These are phyloP conservation scores for Aspergillus quadricinctus DNA, from an alignment of 2,329 filamentous ascomycete species.

Conservation along the genomic window DNA sequence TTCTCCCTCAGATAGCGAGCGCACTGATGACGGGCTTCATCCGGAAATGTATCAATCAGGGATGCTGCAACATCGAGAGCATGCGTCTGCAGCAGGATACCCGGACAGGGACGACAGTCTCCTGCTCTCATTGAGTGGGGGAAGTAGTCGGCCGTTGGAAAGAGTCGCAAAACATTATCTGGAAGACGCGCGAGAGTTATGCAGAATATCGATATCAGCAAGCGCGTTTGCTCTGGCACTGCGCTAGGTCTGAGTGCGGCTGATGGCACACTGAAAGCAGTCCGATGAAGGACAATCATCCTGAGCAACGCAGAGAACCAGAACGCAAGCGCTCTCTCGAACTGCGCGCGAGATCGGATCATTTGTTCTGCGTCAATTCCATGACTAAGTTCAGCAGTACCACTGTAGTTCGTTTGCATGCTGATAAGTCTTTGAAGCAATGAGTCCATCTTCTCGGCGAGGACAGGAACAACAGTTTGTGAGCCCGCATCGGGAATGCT, in stretches of 20 bases:
- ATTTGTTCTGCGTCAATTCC: conserved; percentile 9
- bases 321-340: conserved; percentile 32
- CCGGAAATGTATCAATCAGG: conserved; percentile 41
- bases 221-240: conserved; percentile 33
- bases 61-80: conserved; percentile 43
- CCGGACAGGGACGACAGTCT: conserved; percentile 25
- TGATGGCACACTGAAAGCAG: conserved; percentile 27
- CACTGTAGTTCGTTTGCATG: conserved; percentile 23
- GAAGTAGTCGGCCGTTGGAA: conserved; percentile 27
- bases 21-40: conserved; percentile 41
- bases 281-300: conserved; percentile 38
- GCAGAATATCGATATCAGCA: conserved; percentile 38
- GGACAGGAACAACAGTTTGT: conserved; percentile 25
- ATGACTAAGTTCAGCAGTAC: conserved; percentile 14
- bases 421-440: conserved; percentile 35
- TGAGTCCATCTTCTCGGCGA: conserved; percentile 39
- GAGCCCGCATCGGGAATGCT: conserved; percentile 34
- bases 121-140: conserved; percentile 20
- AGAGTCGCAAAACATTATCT: conserved; percentile 26
- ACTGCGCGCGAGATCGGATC: conserved; percentile 16
- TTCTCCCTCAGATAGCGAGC: conserved; percentile 41
- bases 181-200: conserved; percentile 38
- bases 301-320: conserved; percentile 41
- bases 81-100: conserved; percentile 35
- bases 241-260: conserved; percentile 20